These are phyloP conservation scores for Rosa multiflora DNA, from an alignment of 306 rosid species.

Conservation along the genomic window DNA sequence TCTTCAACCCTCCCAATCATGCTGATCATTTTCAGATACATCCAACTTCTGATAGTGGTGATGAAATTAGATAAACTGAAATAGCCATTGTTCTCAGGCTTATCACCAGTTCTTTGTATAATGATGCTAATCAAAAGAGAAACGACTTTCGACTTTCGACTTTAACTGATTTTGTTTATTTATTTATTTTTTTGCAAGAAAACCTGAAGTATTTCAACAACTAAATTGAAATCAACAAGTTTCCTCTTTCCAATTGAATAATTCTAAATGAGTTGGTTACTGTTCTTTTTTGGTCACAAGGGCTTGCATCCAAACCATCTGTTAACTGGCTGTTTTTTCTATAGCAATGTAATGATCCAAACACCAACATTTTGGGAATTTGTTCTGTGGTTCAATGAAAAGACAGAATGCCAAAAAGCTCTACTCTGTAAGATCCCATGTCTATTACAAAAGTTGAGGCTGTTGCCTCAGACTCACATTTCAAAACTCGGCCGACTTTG, in stretches of 20 bases:
- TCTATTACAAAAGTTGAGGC: slow-evolving; percentile 2
- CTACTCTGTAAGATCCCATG: not conserved
- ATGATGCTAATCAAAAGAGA: not conserved
- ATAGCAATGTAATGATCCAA: not conserved
- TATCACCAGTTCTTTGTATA: not conserved
- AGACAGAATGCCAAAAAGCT: not conserved
- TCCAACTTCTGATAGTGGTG: too few relatives aligned
- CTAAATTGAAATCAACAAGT: not conserved
- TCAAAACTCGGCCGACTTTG: not conserved
- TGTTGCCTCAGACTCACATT: not conserved
- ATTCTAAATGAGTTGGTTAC: too few relatives aligned
- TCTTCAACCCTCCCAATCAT: too few relatives aligned
- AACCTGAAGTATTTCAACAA: not conserved
- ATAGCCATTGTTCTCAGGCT: not conserved
- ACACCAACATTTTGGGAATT: not conserved
- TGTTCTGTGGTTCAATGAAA: not conserved
- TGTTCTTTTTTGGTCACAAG: too few relatives aligned
- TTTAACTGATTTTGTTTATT: too few relatives aligned
- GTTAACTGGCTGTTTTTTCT: not conserved
- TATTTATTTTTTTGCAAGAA: not conserved
- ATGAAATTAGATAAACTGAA: too few relatives aligned
- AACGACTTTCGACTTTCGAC: too few relatives aligned
- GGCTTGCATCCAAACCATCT: not conserved
- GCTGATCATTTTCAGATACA: too few relatives aligned
- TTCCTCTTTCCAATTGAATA: too few relatives aligned